Conservation (phyloP, 306 rosid genomes). For the Vicia sativa region DNA sequence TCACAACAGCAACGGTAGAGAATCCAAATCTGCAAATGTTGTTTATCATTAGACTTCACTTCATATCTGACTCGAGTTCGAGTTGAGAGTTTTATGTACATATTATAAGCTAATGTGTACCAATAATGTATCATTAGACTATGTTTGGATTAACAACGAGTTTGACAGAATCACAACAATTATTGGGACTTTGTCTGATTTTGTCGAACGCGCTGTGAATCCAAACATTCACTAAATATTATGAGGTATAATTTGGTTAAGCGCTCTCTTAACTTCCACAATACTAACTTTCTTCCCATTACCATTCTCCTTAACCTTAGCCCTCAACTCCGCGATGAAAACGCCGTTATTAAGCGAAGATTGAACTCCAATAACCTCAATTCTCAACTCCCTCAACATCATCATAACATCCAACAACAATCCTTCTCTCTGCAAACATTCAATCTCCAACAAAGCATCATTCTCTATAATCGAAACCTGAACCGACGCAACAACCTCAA, state of each 20-base stretch:
- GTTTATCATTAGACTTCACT: neutral
- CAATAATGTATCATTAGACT: no score
- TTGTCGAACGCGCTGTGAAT: neutral
- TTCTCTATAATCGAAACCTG: conserved; percentile 90
- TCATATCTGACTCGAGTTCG: neutral
- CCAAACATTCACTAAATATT: neutral
- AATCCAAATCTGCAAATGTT: neutral
- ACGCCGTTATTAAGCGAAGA: conserved; percentile 70
- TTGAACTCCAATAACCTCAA: conserved; percentile 74
- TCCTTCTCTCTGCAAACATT: conserved; percentile 77
- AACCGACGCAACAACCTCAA: conserved; percentile 48
- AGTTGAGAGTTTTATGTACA: neutral
- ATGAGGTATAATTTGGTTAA: conserved; percentile 69
- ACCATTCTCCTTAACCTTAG: conserved; percentile 73
- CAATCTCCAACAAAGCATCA: conserved; percentile 84
- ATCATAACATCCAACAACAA: conserved; percentile 77
- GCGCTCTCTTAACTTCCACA: conserved; percentile 90
- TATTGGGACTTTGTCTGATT: neutral
- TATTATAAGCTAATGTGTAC: neutral
- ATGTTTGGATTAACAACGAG: neutral
- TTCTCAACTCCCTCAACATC: conserved; percentile 60
- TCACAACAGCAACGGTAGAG: neutral
- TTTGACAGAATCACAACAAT: neutral
- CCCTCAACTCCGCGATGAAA: conserved; percentile 72
- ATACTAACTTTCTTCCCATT: conserved; percentile 81